Percentiles rank a stretch among this genome's conserved stretches.
phyloP scores from a whole-genome alignment of 768 basidiomycete species.

The Hydnomerulius pinastri region DNA sequence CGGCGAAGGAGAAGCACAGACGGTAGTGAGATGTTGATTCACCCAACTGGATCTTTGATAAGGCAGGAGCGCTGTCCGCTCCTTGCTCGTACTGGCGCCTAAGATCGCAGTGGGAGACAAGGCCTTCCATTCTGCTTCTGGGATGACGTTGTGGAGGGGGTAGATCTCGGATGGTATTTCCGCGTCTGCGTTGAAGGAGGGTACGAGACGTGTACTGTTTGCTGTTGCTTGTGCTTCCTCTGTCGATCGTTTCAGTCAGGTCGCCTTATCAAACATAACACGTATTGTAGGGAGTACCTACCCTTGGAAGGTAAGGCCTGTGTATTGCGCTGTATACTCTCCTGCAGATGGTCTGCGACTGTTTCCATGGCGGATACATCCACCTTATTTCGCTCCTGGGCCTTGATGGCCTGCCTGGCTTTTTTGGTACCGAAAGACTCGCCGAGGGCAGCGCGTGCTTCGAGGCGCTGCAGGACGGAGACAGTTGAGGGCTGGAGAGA shows the following conservation, averaged over 20 bases:
- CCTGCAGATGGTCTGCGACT: constrained; percentile 79
- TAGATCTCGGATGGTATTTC: constrained; percentile 73
- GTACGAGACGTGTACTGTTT: constrained; percentile 72
- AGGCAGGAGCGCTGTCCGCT: constrained; percentile 60
- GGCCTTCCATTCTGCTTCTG: constrained; percentile 78
- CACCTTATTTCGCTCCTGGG: constrained; percentile 86
- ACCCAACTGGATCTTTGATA: constrained; percentile 69
- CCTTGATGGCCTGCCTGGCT: constrained; percentile 81
- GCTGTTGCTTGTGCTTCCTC: constrained; percentile 68
- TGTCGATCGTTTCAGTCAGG: constrained; percentile 26
- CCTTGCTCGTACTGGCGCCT: constrained; percentile 45
- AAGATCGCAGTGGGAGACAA: constrained; percentile 60
- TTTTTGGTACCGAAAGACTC: constrained; percentile 96
- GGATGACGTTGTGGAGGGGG: constrained; percentile 72
- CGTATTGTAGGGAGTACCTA: constrained; percentile 36
- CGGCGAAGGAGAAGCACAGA: constrained; percentile 42
- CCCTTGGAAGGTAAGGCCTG: constrained; percentile 69
- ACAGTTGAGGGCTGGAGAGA: constrained; percentile 51
- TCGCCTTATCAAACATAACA: not conserved
- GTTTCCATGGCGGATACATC: constrained; percentile 87
- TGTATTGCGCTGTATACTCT: constrained; percentile 76
- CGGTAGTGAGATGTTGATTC: constrained; percentile 56
- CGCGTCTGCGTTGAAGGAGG: constrained; percentile 69
- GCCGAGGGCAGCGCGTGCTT: constrained; percentile 78
- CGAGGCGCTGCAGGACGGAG: constrained; percentile 51